Percentiles rank a stretch among this genome's conserved stretches.
Evolutionary conservation across 2,329 filamentous ascomycete genomes (phyloP).

Genomic region (Tympanopsis confertula): DNA sequence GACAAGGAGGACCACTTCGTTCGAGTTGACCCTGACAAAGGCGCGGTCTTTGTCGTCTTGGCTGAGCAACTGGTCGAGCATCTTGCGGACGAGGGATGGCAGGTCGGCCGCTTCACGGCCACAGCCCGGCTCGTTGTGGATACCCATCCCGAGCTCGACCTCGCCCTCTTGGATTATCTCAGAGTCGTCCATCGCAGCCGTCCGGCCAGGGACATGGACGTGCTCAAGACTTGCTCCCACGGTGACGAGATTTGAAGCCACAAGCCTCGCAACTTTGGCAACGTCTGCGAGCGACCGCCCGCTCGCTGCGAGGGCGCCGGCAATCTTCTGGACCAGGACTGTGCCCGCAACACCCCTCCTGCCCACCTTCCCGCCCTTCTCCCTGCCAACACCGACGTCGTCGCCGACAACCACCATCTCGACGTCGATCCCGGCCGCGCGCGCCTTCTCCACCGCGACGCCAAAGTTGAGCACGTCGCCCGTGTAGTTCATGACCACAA

Average conservation of each 20-base stretch:
- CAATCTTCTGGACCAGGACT: constrained; percentile 81
- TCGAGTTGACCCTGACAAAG: constrained; percentile 50
- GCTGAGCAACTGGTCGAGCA: constrained; percentile 62
- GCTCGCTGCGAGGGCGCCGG: constrained; percentile 67
- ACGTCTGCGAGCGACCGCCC: constrained; percentile 62
- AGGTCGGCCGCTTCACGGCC: constrained; percentile 37
- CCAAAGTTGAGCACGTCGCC: constrained; percentile 86
- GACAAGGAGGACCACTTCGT: constrained; percentile 57
- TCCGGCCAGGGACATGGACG: constrained; percentile 83
- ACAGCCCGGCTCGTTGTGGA: constrained; percentile 59
- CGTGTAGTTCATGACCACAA: constrained; percentile 95
- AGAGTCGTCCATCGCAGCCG: constrained; percentile 26
- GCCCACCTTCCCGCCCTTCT: constrained; percentile 80
- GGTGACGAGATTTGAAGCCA: constrained; percentile 67
- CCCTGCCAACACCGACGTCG: constrained; percentile 78
- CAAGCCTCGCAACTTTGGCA: constrained; percentile 57
- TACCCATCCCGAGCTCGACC: constrained; percentile 65
- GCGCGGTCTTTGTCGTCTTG: constrained; percentile 55
- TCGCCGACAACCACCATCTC: constrained; percentile 90
- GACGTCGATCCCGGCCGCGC: constrained; percentile 62
- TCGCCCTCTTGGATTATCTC: constrained; percentile 42
- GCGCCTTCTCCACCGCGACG: constrained; percentile 84
- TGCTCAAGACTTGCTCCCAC: constrained; percentile 79
- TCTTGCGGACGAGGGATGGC: constrained; percentile 43
- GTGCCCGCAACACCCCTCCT: constrained; percentile 83